Evolutionary conservation across 73 alveolate genomes (phyloP).

Genomic region (Paramecium sexaurelia): DNA sequence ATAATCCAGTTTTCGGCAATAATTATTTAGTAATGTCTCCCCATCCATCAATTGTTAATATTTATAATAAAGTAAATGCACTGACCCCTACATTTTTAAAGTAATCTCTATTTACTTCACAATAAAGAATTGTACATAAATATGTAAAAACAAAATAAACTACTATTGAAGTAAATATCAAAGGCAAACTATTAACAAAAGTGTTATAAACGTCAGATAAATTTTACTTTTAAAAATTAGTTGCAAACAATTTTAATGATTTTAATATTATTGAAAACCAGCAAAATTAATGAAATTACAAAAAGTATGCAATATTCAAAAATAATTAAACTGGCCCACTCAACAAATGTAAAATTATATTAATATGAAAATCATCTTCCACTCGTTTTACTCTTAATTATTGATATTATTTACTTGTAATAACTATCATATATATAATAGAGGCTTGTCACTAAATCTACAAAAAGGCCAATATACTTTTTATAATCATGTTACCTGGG

Average conservation of each 20-base stretch:
- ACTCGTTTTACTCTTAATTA: background rate
- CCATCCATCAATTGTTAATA: constrained; percentile 45
- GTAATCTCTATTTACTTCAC: background rate
- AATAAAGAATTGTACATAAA: background rate
- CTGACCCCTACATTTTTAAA: background rate
- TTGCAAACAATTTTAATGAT: constrained; percentile 14
- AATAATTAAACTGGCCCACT: constrained; percentile 15
- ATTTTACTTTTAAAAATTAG: constrained; percentile 35
- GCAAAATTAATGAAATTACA: background rate
- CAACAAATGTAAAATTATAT: background rate
- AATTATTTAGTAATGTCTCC: constrained; percentile 23
- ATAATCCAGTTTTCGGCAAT: background rate
- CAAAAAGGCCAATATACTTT: background rate
- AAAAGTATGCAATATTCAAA: background rate
- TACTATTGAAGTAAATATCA: constrained; percentile 25
- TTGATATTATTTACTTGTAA: background rate
- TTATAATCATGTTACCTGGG: background rate
- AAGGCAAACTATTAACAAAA: background rate
- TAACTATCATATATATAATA: constrained; percentile 13
- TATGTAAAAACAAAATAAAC: background rate
- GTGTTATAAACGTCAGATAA: background rate
- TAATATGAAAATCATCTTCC: constrained; percentile 40
- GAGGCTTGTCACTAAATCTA: background rate
- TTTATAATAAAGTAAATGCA: constrained; percentile 15
- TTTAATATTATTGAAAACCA: constrained; percentile 17